Evolutionary conservation across 78 protist species (phyloP), one percentile per base, ranked within the genome.

Genomic region (Polysphondylium violaceum): DNA sequence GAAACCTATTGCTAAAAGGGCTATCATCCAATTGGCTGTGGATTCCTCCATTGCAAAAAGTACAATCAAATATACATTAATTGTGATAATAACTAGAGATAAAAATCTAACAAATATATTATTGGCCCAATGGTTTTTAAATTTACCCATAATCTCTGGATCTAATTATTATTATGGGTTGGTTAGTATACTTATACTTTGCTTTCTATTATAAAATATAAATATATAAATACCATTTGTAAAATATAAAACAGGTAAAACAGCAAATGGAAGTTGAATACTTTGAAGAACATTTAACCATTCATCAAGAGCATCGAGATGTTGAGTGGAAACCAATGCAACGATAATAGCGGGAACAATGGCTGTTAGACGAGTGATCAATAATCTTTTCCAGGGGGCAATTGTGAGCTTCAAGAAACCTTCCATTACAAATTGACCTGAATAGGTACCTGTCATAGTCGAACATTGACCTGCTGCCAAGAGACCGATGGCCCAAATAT

Each of bases 341-440:
- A 94, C 91, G 3, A 83, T n/a, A 21, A 92, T 83, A 1, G 96
- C 93, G 0, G 98, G 97, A 44, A 95, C 40, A 25, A 95, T 93
- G n/a, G 97, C 96, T 16, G 95, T 59, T 17, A 75, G 27, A 2
- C 98, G 71, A 1, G 98, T 95, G 31, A 96, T 31, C 12, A 96
- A 35, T 44, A 75, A 44, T n/a, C 98, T 77, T 40, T 73, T 69
- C 97, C 96, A 94, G 12, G 95, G 92, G 3, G 69, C 59, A 11
- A 96, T 50, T 29, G 71, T 44, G 29, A 96, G 35, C 2, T 90
- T 69, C 2, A 96, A 64, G 86, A 96, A 96, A 33, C 97, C 97
- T 17, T 94, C 75, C 98, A 96, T 96, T 43, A 95, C 97, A 59
- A 94, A 93, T 73, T 95, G 96, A 69, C 97, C 97, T 44, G 96